A percentile compares a stretch with the other conserved stretches of the same genome.
phyloP scores from a whole-genome alignment of 768 basidiomycete genomes.

The Rhodosporidiobolus odoratus region DNA sequence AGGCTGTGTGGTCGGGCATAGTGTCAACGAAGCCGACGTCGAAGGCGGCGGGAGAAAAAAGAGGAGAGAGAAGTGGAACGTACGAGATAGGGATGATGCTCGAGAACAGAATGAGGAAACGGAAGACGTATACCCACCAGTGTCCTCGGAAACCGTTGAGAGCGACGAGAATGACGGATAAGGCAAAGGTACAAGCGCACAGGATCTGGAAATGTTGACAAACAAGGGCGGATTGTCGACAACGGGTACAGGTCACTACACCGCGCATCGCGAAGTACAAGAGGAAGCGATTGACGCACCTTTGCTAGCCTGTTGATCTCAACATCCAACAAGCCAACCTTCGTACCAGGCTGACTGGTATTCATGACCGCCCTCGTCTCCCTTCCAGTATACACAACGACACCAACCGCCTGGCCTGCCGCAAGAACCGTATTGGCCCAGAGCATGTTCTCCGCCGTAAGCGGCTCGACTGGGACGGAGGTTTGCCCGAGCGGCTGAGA shows the following conservation, averaged over 20 bases:
- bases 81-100: slow-evolving; percentile 99
- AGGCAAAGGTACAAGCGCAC: slow-evolving; percentile 84
- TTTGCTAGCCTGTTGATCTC: slow-evolving; percentile 96
- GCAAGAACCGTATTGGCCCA: slow-evolving; percentile 98
- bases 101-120: slow-evolving; percentile 95
- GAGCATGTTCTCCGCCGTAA: slow-evolving; percentile 91
- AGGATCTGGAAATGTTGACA: slow-evolving; percentile 61
- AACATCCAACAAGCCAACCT: slow-evolving; percentile 81
- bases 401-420: slow-evolving; percentile 84
- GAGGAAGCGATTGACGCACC: slow-evolving; percentile 50
- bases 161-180: slow-evolving; percentile 86
- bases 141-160: slow-evolving; percentile 90
- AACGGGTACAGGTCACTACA: not conserved
- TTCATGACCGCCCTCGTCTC: slow-evolving; percentile 99
- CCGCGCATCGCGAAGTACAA: not conserved
- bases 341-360: slow-evolving; percentile 92
- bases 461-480: slow-evolving; percentile 57
- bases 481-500: not conserved
- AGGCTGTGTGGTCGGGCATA: slow-evolving; percentile 56
- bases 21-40: no score
- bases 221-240: not conserved
- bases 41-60: not conserved
- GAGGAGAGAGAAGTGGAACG: slow-evolving; percentile 41
- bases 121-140: slow-evolving; percentile 94
- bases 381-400: slow-evolving; percentile 87